A percentile compares a stretch with the other conserved stretches of the same genome.
phyloP scores from a whole-genome alignment of 2,329 filamentous ascomycete genomes.

The Zasmidium cellare region DNA sequence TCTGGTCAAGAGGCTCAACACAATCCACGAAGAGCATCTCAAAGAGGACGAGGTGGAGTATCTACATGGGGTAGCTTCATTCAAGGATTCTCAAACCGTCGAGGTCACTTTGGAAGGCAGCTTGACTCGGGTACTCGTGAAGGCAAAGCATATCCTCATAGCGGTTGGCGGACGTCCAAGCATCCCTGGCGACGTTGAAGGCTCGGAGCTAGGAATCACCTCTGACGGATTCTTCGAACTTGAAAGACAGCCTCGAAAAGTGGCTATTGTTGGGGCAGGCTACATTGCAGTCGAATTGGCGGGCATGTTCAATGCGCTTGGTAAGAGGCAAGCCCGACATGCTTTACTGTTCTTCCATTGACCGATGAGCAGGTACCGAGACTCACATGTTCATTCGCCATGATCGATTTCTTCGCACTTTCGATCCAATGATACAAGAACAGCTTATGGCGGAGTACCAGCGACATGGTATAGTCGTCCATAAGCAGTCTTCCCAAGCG shows the following conservation, averaged over 20 bases:
- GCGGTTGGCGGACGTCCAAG: slow-evolving; percentile 76
- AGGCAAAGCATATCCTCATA: slow-evolving; percentile 81
- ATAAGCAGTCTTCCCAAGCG: slow-evolving; percentile 67
- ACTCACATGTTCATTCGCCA: slow-evolving; percentile 85
- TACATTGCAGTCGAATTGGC: slow-evolving; percentile 90
- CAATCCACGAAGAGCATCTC: slow-evolving; percentile 84
- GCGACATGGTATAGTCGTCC: slow-evolving; percentile 72
- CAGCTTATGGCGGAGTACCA: slow-evolving; percentile 76
- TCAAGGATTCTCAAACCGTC: slow-evolving; percentile 70
- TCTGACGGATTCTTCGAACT: slow-evolving; percentile 91
- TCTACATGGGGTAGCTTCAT: slow-evolving; percentile 71
- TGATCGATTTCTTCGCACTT: slow-evolving; percentile 73
- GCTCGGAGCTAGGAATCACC: slow-evolving; percentile 72
- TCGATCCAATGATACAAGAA: slow-evolving; percentile 87
- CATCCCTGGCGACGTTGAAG: slow-evolving; percentile 62
- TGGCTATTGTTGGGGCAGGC: slow-evolving; percentile 79
- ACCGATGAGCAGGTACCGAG: slow-evolving; percentile 55
- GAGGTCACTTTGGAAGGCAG: slow-evolving; percentile 73
- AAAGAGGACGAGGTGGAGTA: slow-evolving; percentile 82
- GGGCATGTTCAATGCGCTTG: slow-evolving; percentile 85
- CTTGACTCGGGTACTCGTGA: slow-evolving; percentile 67
- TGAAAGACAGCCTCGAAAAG: slow-evolving; percentile 74
- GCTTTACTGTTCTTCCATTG: background rate
- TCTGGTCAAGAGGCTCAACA: slow-evolving; percentile 78
- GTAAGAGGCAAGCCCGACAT: slow-evolving; percentile 43